Evolutionary conservation across 1,139 yeast species (phyloP), one percentile per base, ranked within the genome.

Genomic region (Citeromyces siamensis): DNA sequence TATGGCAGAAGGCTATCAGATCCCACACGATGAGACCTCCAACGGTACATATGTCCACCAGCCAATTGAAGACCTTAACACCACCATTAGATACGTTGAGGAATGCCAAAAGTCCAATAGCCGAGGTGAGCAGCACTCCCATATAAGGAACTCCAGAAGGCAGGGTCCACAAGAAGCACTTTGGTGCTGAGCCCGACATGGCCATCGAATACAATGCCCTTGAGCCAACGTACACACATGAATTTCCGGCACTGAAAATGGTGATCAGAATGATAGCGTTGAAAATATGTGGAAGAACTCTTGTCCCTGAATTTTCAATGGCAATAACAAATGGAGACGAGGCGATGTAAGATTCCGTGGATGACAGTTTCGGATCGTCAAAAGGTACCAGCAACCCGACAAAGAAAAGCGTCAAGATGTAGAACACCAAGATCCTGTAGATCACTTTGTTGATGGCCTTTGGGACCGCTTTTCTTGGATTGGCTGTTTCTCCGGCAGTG

Each of bases 151-250:
- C 52, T 19, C 78, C 78, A 44, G 75, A 54, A 40, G 22, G 50
- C 51, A 27, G 73, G 75, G 43, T 69, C 57, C 43, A 68, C 58
- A 7, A 71, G 67, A 42, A 68, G 69, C 67, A 42, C 37, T 48
- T 53, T 40, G 78, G 78, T 19, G 75, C 71, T 41, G 61, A 58
- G 9, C 75, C 75, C 33, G 60, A 58, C 26, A 59, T 71, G 3
- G 77, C 70, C 52, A 71, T 60, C 9, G 76, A 65, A 37, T 72
- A 73, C 42, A 71, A 59, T 34, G 75, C 64, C 53, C 78, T 65
- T 28, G 75, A 68, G 42, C 74, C 66, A 29, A 74, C 73, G 46
- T 69, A 71, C 34, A 71, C 74, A 12, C 74, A 67, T 10, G 76
- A 67, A 55, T 69, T 71, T 45, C 74, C 74, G 33, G 72, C 71